Base-by-base conservation (phyloP, 2,329 filamentous ascomycete genomes). In the Microdochium nivale region DNA sequence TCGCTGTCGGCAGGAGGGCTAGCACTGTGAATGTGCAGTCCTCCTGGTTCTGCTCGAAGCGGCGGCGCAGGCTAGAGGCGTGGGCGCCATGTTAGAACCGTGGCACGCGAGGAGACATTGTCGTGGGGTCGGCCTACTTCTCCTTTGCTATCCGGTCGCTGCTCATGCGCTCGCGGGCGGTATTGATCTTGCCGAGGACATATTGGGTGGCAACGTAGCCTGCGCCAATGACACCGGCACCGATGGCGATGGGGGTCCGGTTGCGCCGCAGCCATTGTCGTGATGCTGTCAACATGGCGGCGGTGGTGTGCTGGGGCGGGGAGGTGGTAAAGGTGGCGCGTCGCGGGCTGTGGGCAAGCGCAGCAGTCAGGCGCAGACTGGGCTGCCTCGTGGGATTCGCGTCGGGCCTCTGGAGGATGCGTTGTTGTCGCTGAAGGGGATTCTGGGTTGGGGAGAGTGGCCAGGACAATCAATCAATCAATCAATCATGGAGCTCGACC, bases 21-120 rank as follows among this genome's bases (percentile, higher is more conserved):
- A 97, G 84, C 46, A 97, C 90, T 35, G 94, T 99, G 67, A 95
- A 96, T 48, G 92, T 96, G 72, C 94, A 99, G 70, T 99, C 94
- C 67, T 96, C 92, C 67, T 99, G 94, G 69, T 99, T 99, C 71
- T 99, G 94, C 69, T 97, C 90, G 72, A 99, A 99, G 64, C 94
- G 88, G 53, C 94, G 87, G 49, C 91, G 90, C 55, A 99, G 81
- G 70, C 92, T 97, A 62, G 25, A 23, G 32, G 23, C 49, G 2
- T 51, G 25, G 27, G 14, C 30, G 40, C 33, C 25, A 27, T 44
- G 35, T 23, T 37, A 43, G n/a, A n/a, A n/a, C n/a, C n/a, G n/a
- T n/a, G n/a, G n/a, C n/a, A n/a, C n/a, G n/a, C n/a, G n/a, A 3
- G 2, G 11, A 51, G 27, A 16, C 2, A 47, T 11, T 2, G 16